phyloP scores from a whole-genome alignment of 208 protist genomes.

The Trypanosoma melophagium region DNA sequence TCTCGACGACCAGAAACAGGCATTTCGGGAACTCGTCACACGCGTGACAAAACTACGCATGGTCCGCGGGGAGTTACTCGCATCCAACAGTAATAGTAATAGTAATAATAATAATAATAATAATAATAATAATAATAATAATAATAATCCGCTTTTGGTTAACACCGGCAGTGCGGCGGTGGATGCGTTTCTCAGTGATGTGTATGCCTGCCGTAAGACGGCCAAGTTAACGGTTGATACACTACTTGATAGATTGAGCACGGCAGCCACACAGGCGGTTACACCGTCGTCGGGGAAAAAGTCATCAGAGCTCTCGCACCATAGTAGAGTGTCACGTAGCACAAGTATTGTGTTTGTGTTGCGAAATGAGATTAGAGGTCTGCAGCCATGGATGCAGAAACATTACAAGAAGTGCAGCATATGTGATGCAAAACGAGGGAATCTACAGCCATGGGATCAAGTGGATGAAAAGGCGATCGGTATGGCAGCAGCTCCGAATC shows the following conservation, averaged over 20 bases:
- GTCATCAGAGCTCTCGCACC: slow-evolving; percentile 13
- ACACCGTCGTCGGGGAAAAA: slow-evolving; percentile 25
- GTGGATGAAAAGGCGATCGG: slow-evolving; percentile 32
- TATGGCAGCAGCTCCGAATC: slow-evolving; percentile 35
- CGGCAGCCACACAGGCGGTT: slow-evolving; percentile 11
- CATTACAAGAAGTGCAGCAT: slow-evolving; percentile 34
- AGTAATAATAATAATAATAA: too few relatives aligned
- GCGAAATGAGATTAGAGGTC: slow-evolving; percentile 41
- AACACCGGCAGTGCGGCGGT: slow-evolving; percentile 37
- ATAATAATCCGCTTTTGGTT: too few relatives aligned
- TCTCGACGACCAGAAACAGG: slow-evolving; percentile 42
- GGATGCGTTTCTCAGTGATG: slow-evolving; percentile 29
- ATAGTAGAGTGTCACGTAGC: slow-evolving; percentile 22
- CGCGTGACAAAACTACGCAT: slow-evolving; percentile 54
- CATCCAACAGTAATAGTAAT: slow-evolving; percentile 8
- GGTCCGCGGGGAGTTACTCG: slow-evolving; percentile 36
- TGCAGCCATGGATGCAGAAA: slow-evolving; percentile 36
- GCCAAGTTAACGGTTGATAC: neutral
- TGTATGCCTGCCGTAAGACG: slow-evolving; percentile 30
- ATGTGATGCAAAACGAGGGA: slow-evolving; percentile 30
- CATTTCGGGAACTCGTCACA: slow-evolving; percentile 54
- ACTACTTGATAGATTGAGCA: slow-evolving; percentile 35
- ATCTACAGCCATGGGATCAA: slow-evolving; percentile 32
- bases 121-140: too few relatives aligned
- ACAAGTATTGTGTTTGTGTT: slow-evolving; percentile 43